These are phyloP conservation scores for Sporothrix schenckii DNA, from an alignment of 2,329 filamentous ascomycete species.

Conservation along the genomic window DNA sequence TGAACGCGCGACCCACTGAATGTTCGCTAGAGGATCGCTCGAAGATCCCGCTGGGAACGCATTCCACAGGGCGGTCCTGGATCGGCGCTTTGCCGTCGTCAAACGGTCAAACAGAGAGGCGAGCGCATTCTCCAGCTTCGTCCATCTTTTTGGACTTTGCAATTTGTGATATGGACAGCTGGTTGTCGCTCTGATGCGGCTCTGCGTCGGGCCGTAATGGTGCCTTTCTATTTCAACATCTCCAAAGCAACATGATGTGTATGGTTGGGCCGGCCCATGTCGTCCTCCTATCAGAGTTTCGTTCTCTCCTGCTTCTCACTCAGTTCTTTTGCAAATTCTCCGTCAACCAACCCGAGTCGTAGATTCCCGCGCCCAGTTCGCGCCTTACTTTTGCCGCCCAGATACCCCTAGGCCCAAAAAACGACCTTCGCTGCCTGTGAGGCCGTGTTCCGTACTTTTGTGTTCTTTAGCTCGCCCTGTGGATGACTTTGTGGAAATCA, in stretches of 20 bases:
- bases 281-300: constrained; percentile 1
- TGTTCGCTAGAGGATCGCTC: constrained; percentile 11
- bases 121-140: constrained; percentile 17
- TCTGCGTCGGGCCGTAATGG: constrained; percentile 1
- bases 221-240: not conserved
- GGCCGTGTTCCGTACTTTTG: not conserved
- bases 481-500: not conserved
- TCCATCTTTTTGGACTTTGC: not conserved
- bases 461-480: not conserved
- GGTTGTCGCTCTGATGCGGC: not conserved
- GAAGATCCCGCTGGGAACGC: constrained; percentile 4
- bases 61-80: constrained; percentile 24
- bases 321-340: not conserved
- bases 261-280: not conserved
- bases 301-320: not conserved
- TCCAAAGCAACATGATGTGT: not conserved
- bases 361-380: not conserved
- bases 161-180: not conserved
- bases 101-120: constrained; percentile 14
- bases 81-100: constrained; percentile 8
- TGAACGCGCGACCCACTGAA: not conserved
- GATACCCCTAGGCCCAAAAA: not conserved
- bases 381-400: constrained; percentile 17
- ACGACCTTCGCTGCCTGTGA: not conserved
- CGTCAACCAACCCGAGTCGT: not conserved